These are phyloP conservation scores for Irpex rosettiformis DNA, from an alignment of 1,284 basidiomycete genomes.

Conservation along the genomic window DNA sequence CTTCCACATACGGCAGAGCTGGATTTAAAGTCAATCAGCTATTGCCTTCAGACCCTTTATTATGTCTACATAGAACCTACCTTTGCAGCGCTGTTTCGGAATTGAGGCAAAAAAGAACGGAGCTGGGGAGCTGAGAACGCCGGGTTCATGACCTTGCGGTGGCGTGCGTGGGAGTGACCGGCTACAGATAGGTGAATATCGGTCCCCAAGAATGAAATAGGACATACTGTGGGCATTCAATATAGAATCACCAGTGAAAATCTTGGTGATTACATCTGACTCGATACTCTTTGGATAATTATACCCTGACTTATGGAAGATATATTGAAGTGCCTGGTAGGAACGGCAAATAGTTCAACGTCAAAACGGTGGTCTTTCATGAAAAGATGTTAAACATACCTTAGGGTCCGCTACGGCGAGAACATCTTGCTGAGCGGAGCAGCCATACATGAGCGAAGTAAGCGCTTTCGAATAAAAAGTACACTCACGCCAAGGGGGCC, in stretches of 20 bases:
- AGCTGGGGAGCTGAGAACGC: slow-evolving; percentile 24
- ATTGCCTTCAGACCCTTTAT: too few relatives aligned
- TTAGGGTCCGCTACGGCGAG: slow-evolving; percentile 25
- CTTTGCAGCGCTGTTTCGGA: slow-evolving; percentile 13
- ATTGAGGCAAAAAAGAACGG: slow-evolving; percentile 20
- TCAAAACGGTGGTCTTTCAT: background rate
- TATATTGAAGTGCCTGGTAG: slow-evolving; percentile 23
- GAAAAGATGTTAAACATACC: background rate
- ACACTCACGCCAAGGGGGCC: slow-evolving; percentile 6
- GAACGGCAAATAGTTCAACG: background rate
- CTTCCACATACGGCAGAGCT: slow-evolving; percentile 17
- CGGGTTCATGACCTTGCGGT: slow-evolving; percentile 29
- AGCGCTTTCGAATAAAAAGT: background rate
- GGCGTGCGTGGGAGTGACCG: slow-evolving; percentile 24
- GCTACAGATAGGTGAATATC: background rate
- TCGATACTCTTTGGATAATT: slow-evolving; percentile 20
- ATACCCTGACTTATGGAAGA: slow-evolving; percentile 28
- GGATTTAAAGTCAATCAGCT: background rate
- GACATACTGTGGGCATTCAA: slow-evolving; percentile 19
- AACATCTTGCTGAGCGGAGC: slow-evolving; percentile 5
- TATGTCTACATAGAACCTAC: background rate
- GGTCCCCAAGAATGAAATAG: too few relatives aligned
- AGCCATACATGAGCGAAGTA: background rate
- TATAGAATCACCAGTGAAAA: slow-evolving; percentile 22
- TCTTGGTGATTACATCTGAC: slow-evolving; percentile 1